Conservation (phyloP, 305 asterid genomes). For the Fraxinus nigra region DNA sequence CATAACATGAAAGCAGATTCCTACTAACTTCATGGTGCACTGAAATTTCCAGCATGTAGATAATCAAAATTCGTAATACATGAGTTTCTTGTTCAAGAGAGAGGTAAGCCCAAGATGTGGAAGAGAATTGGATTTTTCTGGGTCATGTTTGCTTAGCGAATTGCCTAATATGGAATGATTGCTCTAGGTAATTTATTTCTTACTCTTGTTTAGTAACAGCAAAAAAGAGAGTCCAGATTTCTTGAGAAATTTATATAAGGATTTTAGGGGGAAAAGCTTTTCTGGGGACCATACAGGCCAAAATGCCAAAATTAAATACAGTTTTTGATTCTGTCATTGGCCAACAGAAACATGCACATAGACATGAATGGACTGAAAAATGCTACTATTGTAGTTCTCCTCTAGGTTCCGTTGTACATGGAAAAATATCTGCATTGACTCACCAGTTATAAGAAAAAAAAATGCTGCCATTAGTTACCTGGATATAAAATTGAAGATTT, state of each 20-base stretch:
- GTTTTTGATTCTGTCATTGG: neutral
- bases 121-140: neutral
- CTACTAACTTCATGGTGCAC: neutral
- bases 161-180: neutral
- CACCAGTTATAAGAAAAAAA: slow-evolving; percentile 20
- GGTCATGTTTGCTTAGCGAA: neutral
- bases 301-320: neutral
- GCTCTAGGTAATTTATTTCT: neutral
- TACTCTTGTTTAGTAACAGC: neutral
- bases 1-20: neutral
- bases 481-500: slow-evolving; percentile 93
- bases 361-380: neutral
- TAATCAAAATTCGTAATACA: neutral
- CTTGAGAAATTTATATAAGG: neutral
- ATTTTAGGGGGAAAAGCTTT: neutral
- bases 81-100: slow-evolving; percentile 18
- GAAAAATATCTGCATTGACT: neutral
- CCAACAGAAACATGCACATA: neutral
- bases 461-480: slow-evolving; percentile 45
- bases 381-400: neutral
- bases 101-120: neutral
- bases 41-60: neutral
- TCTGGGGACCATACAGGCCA: neutral
- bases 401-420: neutral
- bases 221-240: neutral